Evolutionary conservation across 2,329 filamentous ascomycete species (phyloP), one percentile per base, ranked within the genome.

Genomic region (Biscogniauxia marginata): DNA sequence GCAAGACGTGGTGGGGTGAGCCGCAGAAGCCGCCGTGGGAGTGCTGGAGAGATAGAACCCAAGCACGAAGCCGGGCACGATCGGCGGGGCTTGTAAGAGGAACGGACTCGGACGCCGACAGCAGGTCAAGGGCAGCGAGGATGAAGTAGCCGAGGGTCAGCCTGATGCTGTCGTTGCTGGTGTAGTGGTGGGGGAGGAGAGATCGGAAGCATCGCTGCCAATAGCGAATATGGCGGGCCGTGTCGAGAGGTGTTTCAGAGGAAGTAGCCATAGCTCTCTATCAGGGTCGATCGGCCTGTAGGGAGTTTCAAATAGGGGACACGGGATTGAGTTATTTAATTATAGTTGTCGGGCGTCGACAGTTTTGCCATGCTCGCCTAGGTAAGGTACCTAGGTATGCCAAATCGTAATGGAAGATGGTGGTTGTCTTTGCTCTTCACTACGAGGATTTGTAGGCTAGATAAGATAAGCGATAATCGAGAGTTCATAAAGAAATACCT

Each of bases 101-200:
- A 50, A 77, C 74, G 53, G 76, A 74, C 4, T 83, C 73, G 43
- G 91, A 77, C 1, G 81, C 80, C 11, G 84, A 86, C 24, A 99
- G 85, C 1, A 98, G 77, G 69, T 96, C 91, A 49, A 96, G 81
- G 1, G 91, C 91, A 7, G 91, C 88, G 66, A 98, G 77, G 63
- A 89, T 93, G 78, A 99, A 96, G 78, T 88, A 96, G 63, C 86
- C 92, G 53, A 98, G 85, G 4, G 89, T 89, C 78, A 98, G 89
- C 67, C 95, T 92, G 67, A 88, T 93, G 64, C 91, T 91, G 76
- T 99, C 95, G 72, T 89, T 95, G 71, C 86, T 82, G 16, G 90
- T 96, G 77, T 98, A 99, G 60, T 85, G 81, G 47, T 86, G 82
- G 0, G 95, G 95, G 6, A 99, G 85, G 59, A 88, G 83, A 21